Conservation (phyloP, 805 yeast genomes). For the Wickerhamomyces queroliae region DNA sequence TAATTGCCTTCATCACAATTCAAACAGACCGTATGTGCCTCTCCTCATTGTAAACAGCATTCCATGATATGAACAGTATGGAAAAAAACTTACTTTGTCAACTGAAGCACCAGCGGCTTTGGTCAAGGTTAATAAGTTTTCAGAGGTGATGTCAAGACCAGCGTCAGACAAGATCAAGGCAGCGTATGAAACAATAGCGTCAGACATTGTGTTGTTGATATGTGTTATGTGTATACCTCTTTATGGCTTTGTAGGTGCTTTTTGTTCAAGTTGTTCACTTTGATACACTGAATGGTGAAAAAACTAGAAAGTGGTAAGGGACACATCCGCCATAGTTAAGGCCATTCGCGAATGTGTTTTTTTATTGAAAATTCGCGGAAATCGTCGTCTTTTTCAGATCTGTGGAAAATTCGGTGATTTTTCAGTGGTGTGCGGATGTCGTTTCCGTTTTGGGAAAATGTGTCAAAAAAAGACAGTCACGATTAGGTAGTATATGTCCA, state of each 20-base stretch:
- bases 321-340: background rate
- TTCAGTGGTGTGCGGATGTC: background rate
- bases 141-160: constrained; percentile 86
- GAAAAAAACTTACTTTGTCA: constrained; percentile 37
- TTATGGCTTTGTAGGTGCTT: background rate
- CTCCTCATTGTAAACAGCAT: background rate
- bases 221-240: background rate
- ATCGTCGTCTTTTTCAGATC: background rate
- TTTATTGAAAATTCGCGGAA: background rate
- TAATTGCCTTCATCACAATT: background rate
- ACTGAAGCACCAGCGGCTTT: constrained; percentile 73
- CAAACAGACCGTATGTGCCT: background rate
- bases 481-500: too few species aligned
- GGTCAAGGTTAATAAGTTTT: constrained; percentile 68
- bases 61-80: background rate
- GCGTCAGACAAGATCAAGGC: constrained; percentile 98
- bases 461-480: constrained; percentile 1
- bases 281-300: too few species aligned
- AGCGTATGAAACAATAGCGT: constrained; percentile 95
- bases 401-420: too few species aligned
- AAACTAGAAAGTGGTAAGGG: background rate
- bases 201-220: constrained; percentile 59
- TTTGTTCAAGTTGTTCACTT: too few species aligned
- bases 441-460: background rate
- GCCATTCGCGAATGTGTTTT: background rate